phyloP scores from a whole-genome alignment of 2,329 filamentous ascomycete genomes.

The Rhinocladiella mackenziei region DNA sequence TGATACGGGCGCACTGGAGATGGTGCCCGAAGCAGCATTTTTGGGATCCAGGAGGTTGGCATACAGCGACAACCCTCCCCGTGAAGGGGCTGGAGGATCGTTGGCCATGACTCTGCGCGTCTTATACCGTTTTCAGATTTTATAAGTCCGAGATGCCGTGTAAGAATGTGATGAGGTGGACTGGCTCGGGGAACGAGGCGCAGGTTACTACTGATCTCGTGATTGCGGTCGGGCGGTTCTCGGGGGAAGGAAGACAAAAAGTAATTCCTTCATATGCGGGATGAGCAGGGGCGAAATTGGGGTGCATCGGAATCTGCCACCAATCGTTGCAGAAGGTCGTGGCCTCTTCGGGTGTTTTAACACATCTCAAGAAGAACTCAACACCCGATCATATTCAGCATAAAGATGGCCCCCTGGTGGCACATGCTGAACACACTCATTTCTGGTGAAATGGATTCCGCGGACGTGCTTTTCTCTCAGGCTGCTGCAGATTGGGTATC shows the following conservation, averaged over 20 bases:
- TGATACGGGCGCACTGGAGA: slow-evolving; percentile 70
- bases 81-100: slow-evolving; percentile 17
- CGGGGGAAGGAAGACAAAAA: slow-evolving; percentile 3
- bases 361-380: neutral
- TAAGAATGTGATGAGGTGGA: neutral
- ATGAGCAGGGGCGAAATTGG: neutral
- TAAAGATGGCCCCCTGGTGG: too few relatives aligned
- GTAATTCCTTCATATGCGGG: neutral
- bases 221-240: slow-evolving; percentile 16
- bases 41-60: slow-evolving; percentile 69
- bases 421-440: too few relatives aligned
- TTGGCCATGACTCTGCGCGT: slow-evolving; percentile 23
- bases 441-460: too few relatives aligned
- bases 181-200: neutral
- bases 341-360: neutral
- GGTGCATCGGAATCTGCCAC: slow-evolving; percentile 2
- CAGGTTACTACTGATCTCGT: slow-evolving; percentile 6
- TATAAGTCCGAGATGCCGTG: too few relatives aligned
- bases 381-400: neutral
- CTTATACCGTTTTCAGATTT: too few relatives aligned
- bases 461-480: too few relatives aligned
- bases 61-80: slow-evolving; percentile 60
- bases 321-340: neutral
- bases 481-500: too few relatives aligned
- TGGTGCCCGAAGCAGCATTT: slow-evolving; percentile 54